Evolutionary conservation across 495 filamentous ascomycete species (phyloP).

Genomic region (Amniculicola lignicola): DNA sequence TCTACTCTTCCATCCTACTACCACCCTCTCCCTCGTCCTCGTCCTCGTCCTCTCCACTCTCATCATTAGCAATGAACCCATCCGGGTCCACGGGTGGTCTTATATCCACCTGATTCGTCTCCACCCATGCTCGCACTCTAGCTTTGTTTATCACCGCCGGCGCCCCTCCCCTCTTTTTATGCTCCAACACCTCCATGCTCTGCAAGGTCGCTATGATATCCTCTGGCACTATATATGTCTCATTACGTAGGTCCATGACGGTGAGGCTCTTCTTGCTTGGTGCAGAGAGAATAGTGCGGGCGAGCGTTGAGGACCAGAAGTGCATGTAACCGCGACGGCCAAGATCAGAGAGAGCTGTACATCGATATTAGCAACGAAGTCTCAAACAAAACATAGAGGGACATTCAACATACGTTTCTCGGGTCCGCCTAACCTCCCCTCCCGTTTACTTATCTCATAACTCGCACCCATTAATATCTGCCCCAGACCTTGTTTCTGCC

Average conservation of each 20-base stretch:
- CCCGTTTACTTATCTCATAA: conserved; percentile 85
- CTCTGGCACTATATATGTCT: conserved; percentile 76
- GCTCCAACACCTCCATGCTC: conserved; percentile 69
- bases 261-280: conserved; percentile 48
- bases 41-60: conserved; percentile 19
- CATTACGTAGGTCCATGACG: conserved; percentile 55
- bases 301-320: conserved; percentile 81
- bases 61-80: conserved; percentile 49
- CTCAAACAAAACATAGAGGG: background rate
- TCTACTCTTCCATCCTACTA: background rate
- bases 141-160: conserved; percentile 54
- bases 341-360: conserved; percentile 67
- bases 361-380: background rate
- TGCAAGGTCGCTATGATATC: conserved; percentile 77
- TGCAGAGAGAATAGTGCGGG: conserved; percentile 55
- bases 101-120: conserved; percentile 46
- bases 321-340: conserved; percentile 74
- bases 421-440: conserved; percentile 82
- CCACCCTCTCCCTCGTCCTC: conserved; percentile 12
- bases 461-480: conserved; percentile 87
- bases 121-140: conserved; percentile 54
- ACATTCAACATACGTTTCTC: conserved; percentile 62
- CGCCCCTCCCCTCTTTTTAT: conserved; percentile 41
- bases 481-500: conserved; percentile 85
- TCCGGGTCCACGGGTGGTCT: conserved; percentile 53